phyloP scores from a whole-genome alignment of 169 alveolate genomes.

The Plasmodium gaboni region DNA sequence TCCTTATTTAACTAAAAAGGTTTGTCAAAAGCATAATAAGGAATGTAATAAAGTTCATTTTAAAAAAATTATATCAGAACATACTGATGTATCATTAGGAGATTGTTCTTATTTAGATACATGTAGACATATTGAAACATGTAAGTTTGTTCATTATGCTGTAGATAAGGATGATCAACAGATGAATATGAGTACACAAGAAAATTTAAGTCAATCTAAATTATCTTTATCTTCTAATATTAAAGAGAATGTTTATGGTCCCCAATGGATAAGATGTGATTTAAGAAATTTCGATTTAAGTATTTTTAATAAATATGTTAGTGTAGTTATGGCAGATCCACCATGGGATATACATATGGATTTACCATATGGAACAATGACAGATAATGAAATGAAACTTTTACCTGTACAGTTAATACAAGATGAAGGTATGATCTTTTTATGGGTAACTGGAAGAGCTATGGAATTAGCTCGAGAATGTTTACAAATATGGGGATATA shows the following conservation, averaged over 20 bases:
- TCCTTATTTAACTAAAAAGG: conserved; percentile 79
- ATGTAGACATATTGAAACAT: conserved; percentile 93
- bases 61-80: conserved; percentile 80
- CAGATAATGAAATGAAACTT: conserved; percentile 94
- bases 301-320: conserved; percentile 90
- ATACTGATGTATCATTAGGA: conserved; percentile 86
- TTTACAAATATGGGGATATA: conserved; percentile 95
- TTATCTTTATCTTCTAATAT: background rate
- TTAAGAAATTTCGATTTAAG: conserved; percentile 91
- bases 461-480: conserved; percentile 94
- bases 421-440: conserved; percentile 93
- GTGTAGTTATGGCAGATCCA: conserved; percentile 97
- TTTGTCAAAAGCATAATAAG: conserved; percentile 78
- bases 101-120: conserved; percentile 96
- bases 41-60: conserved; percentile 80
- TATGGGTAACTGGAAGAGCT: conserved; percentile 98
- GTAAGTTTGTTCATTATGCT: conserved; percentile 94
- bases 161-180: conserved; percentile 86
- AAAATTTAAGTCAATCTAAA: conserved; percentile 28
- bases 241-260: conserved; percentile 64
- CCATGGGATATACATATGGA: conserved; percentile 99
- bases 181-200: conserved; percentile 32
- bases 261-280: conserved; percentile 92
- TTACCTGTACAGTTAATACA: conserved; percentile 92
- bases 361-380: conserved; percentile 94